Evolutionary conservation across 495 filamentous ascomycete species (phyloP), one percentile per base, ranked within the genome.

Genomic region (Hyphodiscus hymeniophilus): DNA sequence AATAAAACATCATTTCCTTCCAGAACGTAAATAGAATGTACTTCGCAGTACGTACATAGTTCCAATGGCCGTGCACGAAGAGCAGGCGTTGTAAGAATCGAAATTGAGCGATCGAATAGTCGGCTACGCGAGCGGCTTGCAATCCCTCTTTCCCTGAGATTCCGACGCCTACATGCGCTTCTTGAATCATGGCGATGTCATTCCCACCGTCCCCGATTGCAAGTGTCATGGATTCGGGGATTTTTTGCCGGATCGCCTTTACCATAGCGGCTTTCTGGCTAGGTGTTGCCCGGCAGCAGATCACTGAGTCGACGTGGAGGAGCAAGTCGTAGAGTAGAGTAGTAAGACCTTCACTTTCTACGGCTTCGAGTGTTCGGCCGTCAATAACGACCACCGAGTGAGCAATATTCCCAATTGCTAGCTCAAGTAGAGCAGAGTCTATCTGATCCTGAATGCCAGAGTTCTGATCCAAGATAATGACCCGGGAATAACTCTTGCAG

Each of bases 111-210:
- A 96, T 89, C 5, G 83, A 85, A 59, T 92, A 96, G 62, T 96
- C 90, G 2, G 87, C 87, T 6, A 87, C 87, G 17, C 90, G 77
- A 0, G 90, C 87, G 20, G 90, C 90, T 64, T 96, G 90, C 7
- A 95, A 72, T 12, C 90, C 90, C 65, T 96, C 90, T 54, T 89
- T 90, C 2, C 90, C 90, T 5, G 85, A 86, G 55, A 96, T 95
- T 21, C 90, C 90, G 45, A 96, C 84, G 28, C 90, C 90, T 28
- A 96, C 89, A 59, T 95, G 87, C 1, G 89, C 86, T 55, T 92
- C 87, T 58, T 91, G 84, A 49, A 96, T 94, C 90, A 96, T 96
- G 51, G 90, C 86, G 53, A 95, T 89, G 56, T 96, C 90, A 55
- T 96, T 96, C 32, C 86, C 89, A 23, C 90, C 90, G 54, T 96